Evolutionary conservation across 495 filamentous ascomycete genomes (phyloP).

Genomic region (Tetracladium marchalianum): DNA sequence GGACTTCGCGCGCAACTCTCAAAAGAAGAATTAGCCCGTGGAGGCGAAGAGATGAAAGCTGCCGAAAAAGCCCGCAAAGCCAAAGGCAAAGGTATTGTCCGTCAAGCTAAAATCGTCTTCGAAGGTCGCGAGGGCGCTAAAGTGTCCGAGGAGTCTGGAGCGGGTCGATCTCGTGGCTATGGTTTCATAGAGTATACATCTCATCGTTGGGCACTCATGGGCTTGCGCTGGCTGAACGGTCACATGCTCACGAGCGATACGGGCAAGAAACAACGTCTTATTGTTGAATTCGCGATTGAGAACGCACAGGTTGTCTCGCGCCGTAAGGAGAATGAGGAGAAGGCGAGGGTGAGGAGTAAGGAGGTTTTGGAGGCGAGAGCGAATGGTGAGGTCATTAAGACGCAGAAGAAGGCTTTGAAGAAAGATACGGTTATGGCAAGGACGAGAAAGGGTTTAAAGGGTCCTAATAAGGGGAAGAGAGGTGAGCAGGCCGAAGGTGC

Average conservation of each 20-base stretch:
- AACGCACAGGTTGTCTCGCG: constrained; percentile 88
- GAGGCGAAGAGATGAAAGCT: constrained; percentile 66
- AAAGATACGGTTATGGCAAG: constrained; percentile 17
- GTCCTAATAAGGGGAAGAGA: constrained; percentile 31
- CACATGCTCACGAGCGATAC: constrained; percentile 46
- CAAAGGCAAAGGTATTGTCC: constrained; percentile 87
- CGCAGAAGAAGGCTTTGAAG: constrained; percentile 22
- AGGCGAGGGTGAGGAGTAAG: constrained; percentile 32
- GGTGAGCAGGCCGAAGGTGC: constrained; percentile 16
- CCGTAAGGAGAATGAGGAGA: constrained; percentile 61
- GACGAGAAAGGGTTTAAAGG: constrained; percentile 23
- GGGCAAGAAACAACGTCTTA: constrained; percentile 52
- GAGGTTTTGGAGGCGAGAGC: constrained; percentile 17
- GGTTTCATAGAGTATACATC: constrained; percentile 96
- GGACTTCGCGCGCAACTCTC: constrained; percentile 65
- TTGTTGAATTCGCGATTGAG: constrained; percentile 98
- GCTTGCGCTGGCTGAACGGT: constrained; percentile 85
- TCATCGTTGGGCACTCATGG: constrained; percentile 92
- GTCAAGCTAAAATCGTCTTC: constrained; percentile 89
- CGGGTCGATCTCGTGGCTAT: constrained; percentile 80
- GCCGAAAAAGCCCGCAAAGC: constrained; percentile 67
- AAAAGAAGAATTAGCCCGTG: constrained; percentile 74
- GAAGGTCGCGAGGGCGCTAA: constrained; percentile 77
- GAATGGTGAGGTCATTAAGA: constrained; percentile 32
- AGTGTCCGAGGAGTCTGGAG: constrained; percentile 56